Percentiles rank a stretch among this genome's conserved stretches.
Conservation (phyloP, 208 protist species). For the Endotrypanum monterogeii region DNA sequence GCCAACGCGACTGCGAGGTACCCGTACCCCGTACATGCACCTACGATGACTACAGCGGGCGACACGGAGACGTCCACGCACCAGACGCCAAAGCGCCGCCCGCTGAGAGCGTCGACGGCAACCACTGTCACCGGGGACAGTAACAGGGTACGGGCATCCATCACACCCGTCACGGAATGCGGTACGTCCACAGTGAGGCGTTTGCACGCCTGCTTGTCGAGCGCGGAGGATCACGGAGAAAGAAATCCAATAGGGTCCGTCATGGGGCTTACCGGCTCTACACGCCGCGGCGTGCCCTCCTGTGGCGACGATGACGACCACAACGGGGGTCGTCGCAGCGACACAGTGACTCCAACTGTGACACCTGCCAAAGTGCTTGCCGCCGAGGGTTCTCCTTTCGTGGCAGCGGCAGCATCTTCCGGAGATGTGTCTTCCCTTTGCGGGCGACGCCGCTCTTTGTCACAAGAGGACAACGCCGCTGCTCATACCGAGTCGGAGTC, state of each 20-base stretch:
- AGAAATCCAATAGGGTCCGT: slow-evolving; percentile 21
- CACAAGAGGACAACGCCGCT: slow-evolving; percentile 22
- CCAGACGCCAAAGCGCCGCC: slow-evolving; percentile 26
- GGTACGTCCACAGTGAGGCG: slow-evolving; percentile 22
- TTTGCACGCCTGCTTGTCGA: slow-evolving; percentile 21
- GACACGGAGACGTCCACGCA: slow-evolving; percentile 1
- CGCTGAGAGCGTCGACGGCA: neutral
- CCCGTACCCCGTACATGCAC: neutral
- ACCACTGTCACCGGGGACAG: neutral
- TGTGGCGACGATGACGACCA: slow-evolving; percentile 9
- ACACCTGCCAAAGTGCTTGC: slow-evolving; percentile 35
- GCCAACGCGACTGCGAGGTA: neutral
- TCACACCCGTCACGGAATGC: neutral
- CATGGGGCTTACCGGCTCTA: slow-evolving; percentile 33
- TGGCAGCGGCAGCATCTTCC: slow-evolving; percentile 8
- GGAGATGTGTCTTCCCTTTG: neutral
- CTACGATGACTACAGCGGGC: no score
- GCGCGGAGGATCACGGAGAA: slow-evolving; percentile 29
- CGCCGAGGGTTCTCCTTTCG: slow-evolving; percentile 33
- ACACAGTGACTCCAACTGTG: slow-evolving; percentile 16
- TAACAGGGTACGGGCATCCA: neutral
- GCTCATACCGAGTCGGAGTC: slow-evolving; percentile 12
- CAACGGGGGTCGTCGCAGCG: slow-evolving; percentile 2
- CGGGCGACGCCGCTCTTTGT: slow-evolving; percentile 6
- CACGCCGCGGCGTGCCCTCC: slow-evolving; percentile 9